Base-by-base conservation (phyloP, 371 early-diverging fungal species). In the Ordospora colligata region DNA sequence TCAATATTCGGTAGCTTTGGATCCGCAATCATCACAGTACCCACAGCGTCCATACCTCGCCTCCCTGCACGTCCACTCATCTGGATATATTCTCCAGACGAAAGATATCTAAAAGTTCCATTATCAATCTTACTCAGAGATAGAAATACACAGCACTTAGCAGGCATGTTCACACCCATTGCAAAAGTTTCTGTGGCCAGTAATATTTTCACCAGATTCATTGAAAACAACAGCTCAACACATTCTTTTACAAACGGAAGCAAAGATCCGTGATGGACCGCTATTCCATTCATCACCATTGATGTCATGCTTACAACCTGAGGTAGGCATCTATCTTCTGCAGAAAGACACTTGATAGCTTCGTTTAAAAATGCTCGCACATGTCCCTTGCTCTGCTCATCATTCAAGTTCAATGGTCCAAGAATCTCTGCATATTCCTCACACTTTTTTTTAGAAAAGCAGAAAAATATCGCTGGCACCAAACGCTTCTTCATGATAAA, bases 121-220 rank as follows among this genome's bases (percentile, higher is more conserved):
- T 68, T 51, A 65, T 80, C 80, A 46, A 80, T 80, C 82, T 97
- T 97, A 58, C 91, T 88, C 6, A 91, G 85, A 44, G 88, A 87
- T 9, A 93, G 90, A 85, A 95, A 96, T 4, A 95, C 95, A 2
- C 95, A 95, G 42, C 92, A 89, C 43, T 90, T 85, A 3, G 97
- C 95, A 14, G 98, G 97, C 91, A 96, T 94, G 83, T 97, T 97
- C 72, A 97, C 94, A 58, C 98, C 98, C 93, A 94, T 94, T 10
- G 94, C 93, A 86, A 93, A 93, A 7, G 95, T 92, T 82, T 94
- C 93, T 0, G 93, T 93, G 0, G 93, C 93, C 85, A 94, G 91
- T 68, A 93, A 82, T 0, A 94, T 91, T 81, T 91, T 90, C 69
- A 96, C 91, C 12, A 96, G 85, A 14, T 93, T 92, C 43, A 90